These are phyloP conservation scores for Hortaea werneckii DNA, from an alignment of 2,329 filamentous ascomycete species.

Conservation along the genomic window DNA sequence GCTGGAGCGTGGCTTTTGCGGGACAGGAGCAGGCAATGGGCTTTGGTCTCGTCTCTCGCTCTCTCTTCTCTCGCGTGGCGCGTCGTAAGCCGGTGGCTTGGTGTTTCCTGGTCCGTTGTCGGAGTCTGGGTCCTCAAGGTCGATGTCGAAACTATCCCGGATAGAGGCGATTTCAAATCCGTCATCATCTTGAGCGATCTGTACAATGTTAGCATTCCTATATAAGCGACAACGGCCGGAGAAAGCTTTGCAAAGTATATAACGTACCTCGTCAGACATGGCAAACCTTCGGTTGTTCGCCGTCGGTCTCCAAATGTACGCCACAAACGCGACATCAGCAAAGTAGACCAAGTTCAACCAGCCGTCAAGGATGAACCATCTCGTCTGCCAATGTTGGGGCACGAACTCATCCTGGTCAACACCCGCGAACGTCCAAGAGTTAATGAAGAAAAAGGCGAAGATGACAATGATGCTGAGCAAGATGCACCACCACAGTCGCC, in stretches of 20 bases:
- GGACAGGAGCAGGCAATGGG: slow-evolving; percentile 43
- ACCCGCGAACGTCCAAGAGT: slow-evolving; percentile 88
- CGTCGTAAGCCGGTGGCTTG: slow-evolving; percentile 13
- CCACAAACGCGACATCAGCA: slow-evolving; percentile 82
- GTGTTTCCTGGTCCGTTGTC: slow-evolving; percentile 7
- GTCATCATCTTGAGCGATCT: slow-evolving; percentile 94
- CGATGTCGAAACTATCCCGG: slow-evolving; percentile 60
- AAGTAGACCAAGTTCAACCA: slow-evolving; percentile 97
- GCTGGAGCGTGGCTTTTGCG: slow-evolving; percentile 34
- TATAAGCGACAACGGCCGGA: too few relatives aligned
- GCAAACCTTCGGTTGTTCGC: slow-evolving; percentile 95
- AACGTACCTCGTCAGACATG: slow-evolving; percentile 81
- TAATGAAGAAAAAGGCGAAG: slow-evolving; percentile 97
- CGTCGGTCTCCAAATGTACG: slow-evolving; percentile 92
- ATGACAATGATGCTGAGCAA: slow-evolving; percentile 86
- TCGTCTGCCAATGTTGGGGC: slow-evolving; percentile 90
- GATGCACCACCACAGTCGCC: slow-evolving; percentile 97
- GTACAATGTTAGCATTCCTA: background rate
- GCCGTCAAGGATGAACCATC: slow-evolving; percentile 95
- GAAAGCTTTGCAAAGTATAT: too few relatives aligned
- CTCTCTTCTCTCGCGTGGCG: background rate
- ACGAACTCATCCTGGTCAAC: slow-evolving; percentile 79
- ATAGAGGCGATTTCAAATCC: slow-evolving; percentile 95
- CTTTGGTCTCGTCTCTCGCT: slow-evolving; percentile 25
- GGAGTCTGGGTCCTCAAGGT: slow-evolving; percentile 28